Conservation (phyloP, 1,284 basidiomycete genomes). For the Caloboletus inedulis region DNA sequence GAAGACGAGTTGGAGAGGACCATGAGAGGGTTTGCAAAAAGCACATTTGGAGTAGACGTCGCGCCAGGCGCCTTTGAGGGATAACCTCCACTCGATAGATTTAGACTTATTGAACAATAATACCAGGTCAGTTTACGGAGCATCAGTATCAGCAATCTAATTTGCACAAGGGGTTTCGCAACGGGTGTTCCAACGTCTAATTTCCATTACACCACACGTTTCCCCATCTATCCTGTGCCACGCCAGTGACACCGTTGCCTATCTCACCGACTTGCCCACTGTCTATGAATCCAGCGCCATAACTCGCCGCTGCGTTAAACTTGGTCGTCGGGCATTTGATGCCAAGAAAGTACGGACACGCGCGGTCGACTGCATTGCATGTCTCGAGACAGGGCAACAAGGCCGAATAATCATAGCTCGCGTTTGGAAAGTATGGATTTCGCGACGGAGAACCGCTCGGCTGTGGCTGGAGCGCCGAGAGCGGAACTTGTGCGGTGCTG, state of each 20-base stretch:
- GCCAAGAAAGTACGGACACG: conserved; percentile 70
- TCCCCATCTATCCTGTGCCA: conserved; percentile 68
- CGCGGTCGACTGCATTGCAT: conserved; percentile 70
- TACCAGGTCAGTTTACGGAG: not conserved
- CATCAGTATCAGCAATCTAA: not conserved
- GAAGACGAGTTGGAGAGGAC: conserved; percentile 65
- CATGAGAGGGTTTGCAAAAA: conserved; percentile 58
- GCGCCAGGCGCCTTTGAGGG: conserved; percentile 41
- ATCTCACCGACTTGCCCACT: conserved; percentile 45
- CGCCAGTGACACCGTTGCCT: conserved; percentile 48
- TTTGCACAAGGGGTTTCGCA: not conserved
- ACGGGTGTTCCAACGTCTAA: conserved; percentile 8
- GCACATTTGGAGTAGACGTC: conserved; percentile 57
- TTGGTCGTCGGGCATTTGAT: conserved; percentile 66
- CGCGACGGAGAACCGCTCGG: conserved; percentile 40
- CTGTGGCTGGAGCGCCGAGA: conserved; percentile 47
- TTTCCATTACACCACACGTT: conserved; percentile 73
- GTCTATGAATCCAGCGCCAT: conserved; percentile 74
- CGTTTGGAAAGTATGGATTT: conserved; percentile 46
- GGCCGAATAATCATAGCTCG: conserved; percentile 49
- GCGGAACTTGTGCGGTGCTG: conserved; percentile 26
- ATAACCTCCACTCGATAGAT: conserved; percentile 11
- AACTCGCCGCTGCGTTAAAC: conserved; percentile 68
- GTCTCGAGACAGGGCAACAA: conserved; percentile 77
- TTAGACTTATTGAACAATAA: not conserved